phyloP scores from a whole-genome alignment of 140 eudicot genomes.

The Flaveria floridana region DNA sequence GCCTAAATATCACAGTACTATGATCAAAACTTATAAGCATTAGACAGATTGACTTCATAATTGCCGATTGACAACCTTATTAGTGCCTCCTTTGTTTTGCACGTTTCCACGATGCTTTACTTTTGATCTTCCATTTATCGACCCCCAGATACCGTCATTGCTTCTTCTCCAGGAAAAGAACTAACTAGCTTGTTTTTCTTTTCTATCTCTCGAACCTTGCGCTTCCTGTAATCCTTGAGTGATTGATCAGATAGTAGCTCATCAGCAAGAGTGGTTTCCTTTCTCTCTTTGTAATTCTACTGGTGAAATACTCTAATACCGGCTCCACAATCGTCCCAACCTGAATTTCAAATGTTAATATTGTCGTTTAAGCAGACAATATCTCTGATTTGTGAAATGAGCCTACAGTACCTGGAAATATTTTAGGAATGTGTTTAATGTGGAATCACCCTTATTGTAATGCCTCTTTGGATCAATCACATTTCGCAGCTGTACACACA shows the following conservation, averaged over 20 bases:
- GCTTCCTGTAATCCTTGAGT: slow-evolving; percentile 75
- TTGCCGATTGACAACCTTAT: background rate
- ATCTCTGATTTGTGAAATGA: background rate
- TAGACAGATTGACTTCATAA: background rate
- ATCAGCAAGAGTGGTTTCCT: slow-evolving; percentile 86
- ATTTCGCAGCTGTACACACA: slow-evolving; percentile 58
- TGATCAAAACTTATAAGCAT: slow-evolving; percentile 10
- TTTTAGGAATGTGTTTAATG: slow-evolving; percentile 68
- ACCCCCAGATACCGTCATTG: no score
- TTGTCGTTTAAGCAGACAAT: background rate
- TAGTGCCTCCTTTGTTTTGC: slow-evolving; percentile 67
- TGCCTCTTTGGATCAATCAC: slow-evolving; percentile 96
- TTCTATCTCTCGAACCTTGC: slow-evolving; percentile 86
- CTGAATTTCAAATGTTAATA: slow-evolving; percentile 31
- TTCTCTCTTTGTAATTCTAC: slow-evolving; percentile 96
- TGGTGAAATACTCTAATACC: slow-evolving; percentile 57
- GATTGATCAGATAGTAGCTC: slow-evolving; percentile 70
- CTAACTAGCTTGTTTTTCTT: slow-evolving; percentile 56
- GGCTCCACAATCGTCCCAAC: slow-evolving; percentile 90
- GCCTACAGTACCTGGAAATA: slow-evolving; percentile 72
- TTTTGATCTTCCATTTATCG: slow-evolving; percentile 79
- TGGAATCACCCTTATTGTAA: slow-evolving; percentile 81
- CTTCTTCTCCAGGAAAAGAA: no score
- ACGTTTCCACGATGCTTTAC: slow-evolving; percentile 53
- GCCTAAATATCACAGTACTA: background rate